phyloP scores from a whole-genome alignment of 805 yeast species.

The Candida sonorensis region DNA sequence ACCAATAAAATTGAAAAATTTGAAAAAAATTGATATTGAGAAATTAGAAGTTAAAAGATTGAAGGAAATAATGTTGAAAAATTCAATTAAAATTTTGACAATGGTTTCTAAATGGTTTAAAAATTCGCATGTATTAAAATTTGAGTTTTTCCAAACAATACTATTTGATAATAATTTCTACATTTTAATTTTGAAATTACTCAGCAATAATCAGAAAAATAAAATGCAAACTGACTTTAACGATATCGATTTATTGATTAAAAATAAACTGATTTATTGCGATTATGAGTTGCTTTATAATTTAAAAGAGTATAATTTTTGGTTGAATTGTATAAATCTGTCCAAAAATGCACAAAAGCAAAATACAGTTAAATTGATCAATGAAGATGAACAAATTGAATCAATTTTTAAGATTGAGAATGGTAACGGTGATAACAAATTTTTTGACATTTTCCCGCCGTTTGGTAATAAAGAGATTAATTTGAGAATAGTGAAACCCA shows the following conservation, averaged over 20 bases:
- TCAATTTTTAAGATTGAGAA: conserved; percentile 13
- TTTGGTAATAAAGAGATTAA: conserved; percentile 24
- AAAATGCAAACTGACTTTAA: conserved; percentile 22
- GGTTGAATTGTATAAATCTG: conserved; percentile 14
- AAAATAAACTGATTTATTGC: conserved; percentile 25
- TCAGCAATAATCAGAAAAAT: conserved; percentile 24
- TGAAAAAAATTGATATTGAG: conserved; percentile 25
- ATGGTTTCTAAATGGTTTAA: conserved; percentile 72
- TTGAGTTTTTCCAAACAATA: conserved; percentile 63
- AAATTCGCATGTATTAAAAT: conserved; percentile 68
- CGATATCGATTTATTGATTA: conserved; percentile 20
- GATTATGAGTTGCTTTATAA: conserved; percentile 24
- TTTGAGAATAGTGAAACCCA: conserved; percentile 18
- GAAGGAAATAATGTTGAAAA: conserved; percentile 59
- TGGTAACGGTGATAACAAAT: too few species aligned
- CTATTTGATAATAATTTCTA: conserved; percentile 68
- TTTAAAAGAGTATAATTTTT: conserved; percentile 21
- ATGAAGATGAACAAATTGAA: conserved; percentile 6
- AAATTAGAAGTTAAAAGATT: conserved; percentile 49
- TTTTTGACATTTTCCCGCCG: conserved; percentile 17
- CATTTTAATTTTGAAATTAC: conserved; percentile 27
- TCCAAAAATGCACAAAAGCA: conserved; percentile 7
- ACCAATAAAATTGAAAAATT: conserved; percentile 9
- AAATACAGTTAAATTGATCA: conserved; percentile 4
- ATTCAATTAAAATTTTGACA: conserved; percentile 46